Evolutionary conservation across 164 flowering plant genomes (phyloP), one percentile per base, ranked within the genome.

Genomic region (Hamamelis virginiana): DNA sequence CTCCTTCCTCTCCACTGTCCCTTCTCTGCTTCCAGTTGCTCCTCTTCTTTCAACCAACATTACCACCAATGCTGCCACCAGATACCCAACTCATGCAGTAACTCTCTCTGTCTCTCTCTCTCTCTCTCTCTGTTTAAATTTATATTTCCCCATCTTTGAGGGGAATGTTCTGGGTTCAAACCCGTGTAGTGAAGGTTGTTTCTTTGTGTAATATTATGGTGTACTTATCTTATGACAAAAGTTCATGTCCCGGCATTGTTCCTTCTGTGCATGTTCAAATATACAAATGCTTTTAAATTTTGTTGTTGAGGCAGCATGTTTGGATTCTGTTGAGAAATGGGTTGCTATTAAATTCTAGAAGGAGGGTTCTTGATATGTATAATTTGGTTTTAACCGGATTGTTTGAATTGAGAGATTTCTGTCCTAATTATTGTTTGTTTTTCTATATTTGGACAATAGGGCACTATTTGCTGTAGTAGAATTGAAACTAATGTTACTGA

Each of bases 1-100:
- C 44, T 81, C 90, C 38, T 80, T 84, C 72, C 73, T 80, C 27
- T 82, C 85, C 27, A 78, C 86, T 4, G 51, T 71, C 48, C 80
- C 90, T 64, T 75, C 86, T 50, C 45, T 77, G 75, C 69, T 76
- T 73, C 65, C 77, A 18, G 15, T 66, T 22, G 50, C 61, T 26
- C 69, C 77, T 26, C 72, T 55, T 1, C 26, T 73, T 3, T 53
- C 68, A 52, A 19, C 64, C 23, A 55, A 33, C 68, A 52, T 9
- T 52, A 12, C 62, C 62, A 38, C 75, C 62, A 8, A 68, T 52
- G 13, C 78, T n/a, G 0, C 68, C 43, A 16, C 72, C 58, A 73
- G 74, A 74, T 51, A 22, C 68, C 60, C 67, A 14, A 22, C 61
- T 66, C 71, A 18, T 46, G 13, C 78, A 41, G 78, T 77, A 66